Evolutionary conservation across 2,329 filamentous ascomycete genomes (phyloP), one percentile per base, ranked within the genome.

Genomic region (Ceratocystis diversiconidia): DNA sequence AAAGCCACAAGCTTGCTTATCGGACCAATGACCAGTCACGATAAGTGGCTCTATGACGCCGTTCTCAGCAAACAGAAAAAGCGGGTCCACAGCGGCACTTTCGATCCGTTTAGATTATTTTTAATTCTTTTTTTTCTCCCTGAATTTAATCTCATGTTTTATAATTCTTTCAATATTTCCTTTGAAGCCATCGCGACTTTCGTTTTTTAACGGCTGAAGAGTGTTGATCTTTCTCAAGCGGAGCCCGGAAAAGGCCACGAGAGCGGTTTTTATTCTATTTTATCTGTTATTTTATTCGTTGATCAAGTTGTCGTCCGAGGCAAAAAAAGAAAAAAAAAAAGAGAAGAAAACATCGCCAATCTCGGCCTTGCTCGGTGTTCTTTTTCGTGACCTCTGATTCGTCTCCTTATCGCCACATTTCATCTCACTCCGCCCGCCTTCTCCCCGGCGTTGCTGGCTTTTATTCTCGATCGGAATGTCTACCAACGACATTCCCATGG

Each of bases 401-500:
- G 15, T 64, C 36, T 44, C 48, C 5, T 43, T 59, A 2, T 64
- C 3, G 43, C 46, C 25, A 25, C 10, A 22, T 55, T 44, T 55
- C n/a, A 19, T 63, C 15, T 25, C 22, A 25, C 10, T 17, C 12
- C 25, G 5, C 28, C 17, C 62, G 12, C 1, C 50, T 55, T 25
- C 25, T 25, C 22, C 15, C 19, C 30, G n/a, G 17, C 32, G 8
- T 55, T 17, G 41, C 62, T 7, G 61, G 36, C 48, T 46, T 66
- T 17, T 41, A 63, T 25, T 65, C 66, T 50, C 36, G 7, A 60
- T 25, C 50, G 68, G 63, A 70, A 78, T 78, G 76, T 75, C 76
- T 64, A 72, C 76, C 55, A 77, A 72, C 70, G 75, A 78, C 66
- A 72, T 52, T n/a, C 46, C 65, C 44, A 36, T 63, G 41, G 46